phyloP scores from a whole-genome alignment of 1,139 yeast species.

The Hanseniaspora uvarum region DNA sequence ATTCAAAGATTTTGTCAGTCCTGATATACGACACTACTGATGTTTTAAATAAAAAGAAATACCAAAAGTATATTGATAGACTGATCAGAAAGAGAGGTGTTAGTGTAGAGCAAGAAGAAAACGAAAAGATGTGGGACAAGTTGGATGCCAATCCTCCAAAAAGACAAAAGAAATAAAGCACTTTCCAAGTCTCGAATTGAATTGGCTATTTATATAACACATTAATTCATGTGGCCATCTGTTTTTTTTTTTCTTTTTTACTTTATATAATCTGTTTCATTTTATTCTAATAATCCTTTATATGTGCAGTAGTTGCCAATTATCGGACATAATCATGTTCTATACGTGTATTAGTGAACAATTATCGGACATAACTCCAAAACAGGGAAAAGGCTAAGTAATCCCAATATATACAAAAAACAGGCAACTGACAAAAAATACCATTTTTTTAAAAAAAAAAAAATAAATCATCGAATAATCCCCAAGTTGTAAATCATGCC shows the following conservation, averaged over 20 bases:
- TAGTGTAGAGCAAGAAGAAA: conserved; percentile 19
- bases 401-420: too few relatives aligned
- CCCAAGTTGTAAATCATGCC: background rate
- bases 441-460: background rate
- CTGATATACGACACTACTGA: conserved; percentile 12
- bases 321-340: too few relatives aligned
- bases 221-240: too few relatives aligned
- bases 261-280: too few relatives aligned
- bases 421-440: background rate
- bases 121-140: conserved; percentile 21
- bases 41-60: conserved; percentile 10
- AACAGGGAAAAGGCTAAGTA: too few relatives aligned
- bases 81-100: conserved; percentile 21
- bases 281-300: too few relatives aligned
- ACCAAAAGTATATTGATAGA: conserved; percentile 18
- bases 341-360: too few relatives aligned
- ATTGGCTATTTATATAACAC: background rate
- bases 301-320: too few relatives aligned
- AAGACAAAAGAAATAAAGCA: conserved; percentile 9
- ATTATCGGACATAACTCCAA: too few relatives aligned
- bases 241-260: too few relatives aligned
- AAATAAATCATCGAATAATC: background rate
- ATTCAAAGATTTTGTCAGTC: conserved; percentile 11
- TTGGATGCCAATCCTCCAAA: conserved; percentile 17
- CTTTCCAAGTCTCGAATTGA: too few relatives aligned